These are phyloP conservation scores for Yarrowia alimentaria DNA, from an alignment of 805 yeast species.

Conservation along the genomic window DNA sequence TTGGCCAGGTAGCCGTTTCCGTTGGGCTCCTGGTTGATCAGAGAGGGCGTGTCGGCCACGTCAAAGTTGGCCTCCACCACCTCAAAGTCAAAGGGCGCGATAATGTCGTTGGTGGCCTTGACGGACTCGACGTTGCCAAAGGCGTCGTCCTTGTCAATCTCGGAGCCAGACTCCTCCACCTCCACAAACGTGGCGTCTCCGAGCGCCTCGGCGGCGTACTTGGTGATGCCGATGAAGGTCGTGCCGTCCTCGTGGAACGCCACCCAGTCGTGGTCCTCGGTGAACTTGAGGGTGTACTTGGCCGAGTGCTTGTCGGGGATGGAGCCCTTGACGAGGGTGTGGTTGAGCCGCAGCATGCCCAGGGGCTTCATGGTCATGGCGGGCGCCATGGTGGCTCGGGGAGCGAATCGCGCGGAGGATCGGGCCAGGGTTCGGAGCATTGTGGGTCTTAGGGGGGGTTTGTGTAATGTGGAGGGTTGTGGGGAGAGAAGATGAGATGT, in stretches of 20 bases:
- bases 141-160: conserved; percentile 68
- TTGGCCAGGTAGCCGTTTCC: conserved; percentile 94
- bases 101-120: conserved; percentile 90
- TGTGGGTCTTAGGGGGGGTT: conserved; percentile 4
- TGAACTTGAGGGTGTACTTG: conserved; percentile 42
- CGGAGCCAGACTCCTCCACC: conserved; percentile 70
- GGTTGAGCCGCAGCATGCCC: conserved; percentile 36
- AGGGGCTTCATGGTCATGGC: background rate
- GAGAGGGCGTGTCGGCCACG: conserved; percentile 67
- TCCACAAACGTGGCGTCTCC: conserved; percentile 97
- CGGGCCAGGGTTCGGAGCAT: conserved; percentile 28
- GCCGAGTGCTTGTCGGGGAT: conserved; percentile 37
- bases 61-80: conserved; percentile 66
- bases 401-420: conserved; percentile 26
- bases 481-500: too few relatives aligned
- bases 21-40: conserved; percentile 84
- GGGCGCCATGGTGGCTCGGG: conserved; percentile 25
- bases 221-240: conserved; percentile 86
- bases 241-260: conserved; percentile 79
- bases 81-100: conserved; percentile 80
- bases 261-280: conserved; percentile 93
- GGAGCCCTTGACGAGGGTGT: conserved; percentile 36
- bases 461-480: too few relatives aligned
- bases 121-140: conserved; percentile 94
- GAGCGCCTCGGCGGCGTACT: conserved; percentile 91